A percentile compares a stretch with the other conserved stretches of the same genome.
Conservation (phyloP, 306 rosid species). For the Sesbania bispinosa region DNA sequence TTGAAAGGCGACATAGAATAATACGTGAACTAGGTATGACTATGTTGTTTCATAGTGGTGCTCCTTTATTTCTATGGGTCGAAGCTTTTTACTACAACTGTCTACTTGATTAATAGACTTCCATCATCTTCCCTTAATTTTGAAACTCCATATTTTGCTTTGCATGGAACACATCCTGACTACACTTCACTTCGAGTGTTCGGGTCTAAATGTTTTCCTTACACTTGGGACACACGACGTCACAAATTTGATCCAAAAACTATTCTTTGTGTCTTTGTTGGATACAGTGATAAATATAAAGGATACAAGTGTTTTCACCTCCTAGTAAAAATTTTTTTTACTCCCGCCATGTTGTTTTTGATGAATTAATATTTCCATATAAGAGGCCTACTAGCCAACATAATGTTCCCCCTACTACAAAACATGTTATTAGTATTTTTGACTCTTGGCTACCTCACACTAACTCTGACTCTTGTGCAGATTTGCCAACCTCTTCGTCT, state of each 20-base stretch:
- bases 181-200: not conserved
- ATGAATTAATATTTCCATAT: not conserved
- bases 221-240: not conserved
- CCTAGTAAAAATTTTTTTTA: not conserved
- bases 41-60: not conserved
- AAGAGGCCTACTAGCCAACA: too few relatives aligned
- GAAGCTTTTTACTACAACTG: too few relatives aligned
- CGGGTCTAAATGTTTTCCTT: not conserved
- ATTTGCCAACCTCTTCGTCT: not conserved
- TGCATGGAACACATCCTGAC: not conserved
- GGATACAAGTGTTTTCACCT: not conserved
- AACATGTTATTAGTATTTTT: slow-evolving; percentile 1
- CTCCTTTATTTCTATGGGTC: not conserved
- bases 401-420: too few relatives aligned
- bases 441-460: not conserved
- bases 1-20: too few relatives aligned
- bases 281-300: not conserved
- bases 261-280: not conserved
- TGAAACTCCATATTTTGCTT: not conserved
- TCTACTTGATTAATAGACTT: too few relatives aligned
- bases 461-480: not conserved
- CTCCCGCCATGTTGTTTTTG: not conserved
- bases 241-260: slow-evolving; percentile 11
- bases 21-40: not conserved
- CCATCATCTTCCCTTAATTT: not conserved